phyloP scores from a whole-genome alignment of 1,284 basidiomycete genomes.

The Cerioporus squamosus region DNA sequence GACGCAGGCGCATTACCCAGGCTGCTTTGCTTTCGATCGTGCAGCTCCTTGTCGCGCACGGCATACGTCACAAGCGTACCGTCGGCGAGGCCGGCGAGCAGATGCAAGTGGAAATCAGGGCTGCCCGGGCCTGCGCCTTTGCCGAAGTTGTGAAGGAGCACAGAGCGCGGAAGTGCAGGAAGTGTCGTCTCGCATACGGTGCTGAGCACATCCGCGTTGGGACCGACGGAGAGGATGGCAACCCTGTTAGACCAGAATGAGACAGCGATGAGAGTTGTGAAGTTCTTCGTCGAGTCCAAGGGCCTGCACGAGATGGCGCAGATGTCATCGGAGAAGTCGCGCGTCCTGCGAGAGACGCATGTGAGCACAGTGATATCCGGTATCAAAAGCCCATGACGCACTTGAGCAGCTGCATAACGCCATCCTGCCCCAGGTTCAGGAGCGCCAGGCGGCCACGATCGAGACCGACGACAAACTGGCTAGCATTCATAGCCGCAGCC shows the following conservation, averaged over 20 bases:
- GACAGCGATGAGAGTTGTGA: conserved; percentile 57
- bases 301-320: conserved; percentile 69
- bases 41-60: conserved; percentile 50
- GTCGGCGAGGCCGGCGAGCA: conserved; percentile 82
- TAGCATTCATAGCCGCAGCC: conserved; percentile 66
- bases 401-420: conserved; percentile 43
- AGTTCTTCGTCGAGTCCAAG: conserved; percentile 50
- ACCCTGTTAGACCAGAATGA: conserved; percentile 82
- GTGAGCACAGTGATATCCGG: not conserved
- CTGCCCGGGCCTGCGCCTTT: conserved; percentile 38
- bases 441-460: conserved; percentile 59
- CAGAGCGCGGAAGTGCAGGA: conserved; percentile 68
- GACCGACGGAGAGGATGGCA: conserved; percentile 57
- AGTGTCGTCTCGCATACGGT: conserved; percentile 51
- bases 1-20: conserved; percentile 75
- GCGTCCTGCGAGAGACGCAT: conserved; percentile 13
- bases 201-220: conserved; percentile 36
- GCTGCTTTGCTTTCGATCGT: conserved; percentile 60
- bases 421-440: conserved; percentile 51
- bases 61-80: conserved; percentile 75
- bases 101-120: conserved; percentile 49
- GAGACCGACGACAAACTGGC: conserved; percentile 70
- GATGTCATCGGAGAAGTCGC: conserved; percentile 49
- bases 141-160: conserved; percentile 73
- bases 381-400: conserved; percentile 25